Conservation (phyloP, 306 rosid species). For the Dalbergia cochinchinensis region DNA sequence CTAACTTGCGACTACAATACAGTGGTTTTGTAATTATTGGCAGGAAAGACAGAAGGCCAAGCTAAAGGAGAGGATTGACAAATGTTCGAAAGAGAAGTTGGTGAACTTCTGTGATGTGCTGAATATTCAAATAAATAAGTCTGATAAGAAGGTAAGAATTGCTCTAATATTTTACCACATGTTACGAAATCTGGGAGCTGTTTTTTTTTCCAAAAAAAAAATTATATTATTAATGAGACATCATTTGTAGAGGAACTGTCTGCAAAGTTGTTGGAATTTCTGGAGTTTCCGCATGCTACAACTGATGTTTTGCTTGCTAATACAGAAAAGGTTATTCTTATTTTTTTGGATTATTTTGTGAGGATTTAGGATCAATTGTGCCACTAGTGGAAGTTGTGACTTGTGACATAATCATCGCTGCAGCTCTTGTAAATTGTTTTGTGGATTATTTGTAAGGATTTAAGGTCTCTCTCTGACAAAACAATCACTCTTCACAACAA, state of each 20-base stretch:
- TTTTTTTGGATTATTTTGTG: background rate
- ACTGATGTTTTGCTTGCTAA: conserved; percentile 80
- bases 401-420: background rate
- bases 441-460: too few relatives aligned
- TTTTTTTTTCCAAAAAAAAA: background rate
- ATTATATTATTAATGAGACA: conserved; percentile 1
- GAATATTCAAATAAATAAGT: conserved; percentile 70
- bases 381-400: background rate
- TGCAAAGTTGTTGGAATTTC: conserved; percentile 76
- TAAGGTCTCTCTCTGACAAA: too few relatives aligned
- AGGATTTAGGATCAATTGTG: too few relatives aligned
- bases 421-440: background rate
- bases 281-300: conserved; percentile 86
- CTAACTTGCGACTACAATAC: background rate
- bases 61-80: conserved; percentile 78
- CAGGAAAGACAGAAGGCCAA: conserved; percentile 77
- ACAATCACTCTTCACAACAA: too few relatives aligned
- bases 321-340: conserved; percentile 63
- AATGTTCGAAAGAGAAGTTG: conserved; percentile 83
- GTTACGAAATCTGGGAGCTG: background rate
- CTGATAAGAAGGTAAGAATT: conserved; percentile 66
- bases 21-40: conserved; percentile 40
- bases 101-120: conserved; percentile 82
- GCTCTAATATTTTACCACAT: background rate
- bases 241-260: conserved; percentile 78